These are phyloP conservation scores for Austroboletus niveus DNA, from an alignment of 1,284 basidiomycete genomes.

Conservation along the genomic window DNA sequence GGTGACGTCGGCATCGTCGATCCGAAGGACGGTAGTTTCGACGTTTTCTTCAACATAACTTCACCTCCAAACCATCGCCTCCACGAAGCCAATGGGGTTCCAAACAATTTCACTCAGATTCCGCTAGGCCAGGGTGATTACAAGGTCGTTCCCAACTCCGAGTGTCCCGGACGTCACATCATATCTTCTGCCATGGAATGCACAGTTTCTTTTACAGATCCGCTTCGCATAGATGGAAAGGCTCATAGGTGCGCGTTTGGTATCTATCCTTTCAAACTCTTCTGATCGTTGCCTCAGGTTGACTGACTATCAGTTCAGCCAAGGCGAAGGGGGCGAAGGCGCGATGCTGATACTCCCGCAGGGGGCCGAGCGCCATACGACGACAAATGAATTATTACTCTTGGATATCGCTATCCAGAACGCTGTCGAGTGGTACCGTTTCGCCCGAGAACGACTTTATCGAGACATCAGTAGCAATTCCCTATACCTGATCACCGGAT, in stretches of 20 bases:
- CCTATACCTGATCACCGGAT: neutral
- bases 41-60: constrained; percentile 32
- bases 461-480: neutral
- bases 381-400: neutral
- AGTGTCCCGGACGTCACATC: constrained; percentile 10
- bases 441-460: constrained; percentile 7
- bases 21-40: constrained; percentile 22
- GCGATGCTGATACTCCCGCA: constrained; percentile 17
- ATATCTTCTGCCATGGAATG: constrained; percentile 6
- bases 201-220: no score
- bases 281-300: no score
- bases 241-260: no score
- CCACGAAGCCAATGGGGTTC: constrained; percentile 12
- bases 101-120: constrained; percentile 10
- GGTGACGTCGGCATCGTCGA: constrained; percentile 30
- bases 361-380: constrained; percentile 9
- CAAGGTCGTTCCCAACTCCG: constrained; percentile 2
- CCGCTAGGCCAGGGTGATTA: constrained; percentile 5
- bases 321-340: constrained; percentile 7
- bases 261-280: no score
- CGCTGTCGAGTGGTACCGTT: constrained; percentile 9
- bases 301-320: no score
- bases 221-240: no score
- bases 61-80: constrained; percentile 11
- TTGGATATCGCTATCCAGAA: neutral